These are phyloP conservation scores for Pharnaceum exiguum DNA, from an alignment of 148 eudicot species.

Conservation along the genomic window DNA sequence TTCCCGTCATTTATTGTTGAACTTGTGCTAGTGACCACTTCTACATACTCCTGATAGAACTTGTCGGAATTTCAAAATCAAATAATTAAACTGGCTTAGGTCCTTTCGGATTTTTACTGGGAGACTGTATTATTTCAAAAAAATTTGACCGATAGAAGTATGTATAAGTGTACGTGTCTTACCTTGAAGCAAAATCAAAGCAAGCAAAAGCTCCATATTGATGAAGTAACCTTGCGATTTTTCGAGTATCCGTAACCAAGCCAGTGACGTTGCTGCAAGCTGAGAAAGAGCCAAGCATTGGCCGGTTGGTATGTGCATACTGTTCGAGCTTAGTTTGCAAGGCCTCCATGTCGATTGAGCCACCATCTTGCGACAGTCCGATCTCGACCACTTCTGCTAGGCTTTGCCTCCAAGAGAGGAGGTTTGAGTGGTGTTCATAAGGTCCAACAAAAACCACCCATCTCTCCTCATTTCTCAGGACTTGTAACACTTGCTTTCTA, in stretches of 20 bases:
- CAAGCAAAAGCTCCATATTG: constrained; percentile 48
- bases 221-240: constrained; percentile 33
- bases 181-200: constrained; percentile 55
- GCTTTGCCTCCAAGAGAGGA: constrained; percentile 69
- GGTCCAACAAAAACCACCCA: constrained; percentile 83
- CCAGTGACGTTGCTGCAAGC: constrained; percentile 87
- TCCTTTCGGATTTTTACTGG: too few relatives aligned
- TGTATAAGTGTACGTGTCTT: too few relatives aligned
- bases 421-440: constrained; percentile 71
- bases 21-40: too few relatives aligned
- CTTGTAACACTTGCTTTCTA: constrained; percentile 18
- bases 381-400: constrained; percentile 69
- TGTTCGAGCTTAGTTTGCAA: constrained; percentile 24
- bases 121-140: too few relatives aligned
- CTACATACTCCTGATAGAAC: too few relatives aligned
- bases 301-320: constrained; percentile 31
- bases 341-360: constrained; percentile 37
- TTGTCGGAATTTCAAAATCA: too few relatives aligned
- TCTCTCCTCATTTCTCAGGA: constrained; percentile 32
- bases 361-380: constrained; percentile 26
- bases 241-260: constrained; percentile 34
- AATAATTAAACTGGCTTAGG: too few relatives aligned
- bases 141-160: too few relatives aligned
- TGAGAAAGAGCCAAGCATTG: constrained; percentile 67
- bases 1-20: too few relatives aligned